phyloP scores from a whole-genome alignment of 2,329 filamentous ascomycete genomes.

The Boeremia lycopersici region DNA sequence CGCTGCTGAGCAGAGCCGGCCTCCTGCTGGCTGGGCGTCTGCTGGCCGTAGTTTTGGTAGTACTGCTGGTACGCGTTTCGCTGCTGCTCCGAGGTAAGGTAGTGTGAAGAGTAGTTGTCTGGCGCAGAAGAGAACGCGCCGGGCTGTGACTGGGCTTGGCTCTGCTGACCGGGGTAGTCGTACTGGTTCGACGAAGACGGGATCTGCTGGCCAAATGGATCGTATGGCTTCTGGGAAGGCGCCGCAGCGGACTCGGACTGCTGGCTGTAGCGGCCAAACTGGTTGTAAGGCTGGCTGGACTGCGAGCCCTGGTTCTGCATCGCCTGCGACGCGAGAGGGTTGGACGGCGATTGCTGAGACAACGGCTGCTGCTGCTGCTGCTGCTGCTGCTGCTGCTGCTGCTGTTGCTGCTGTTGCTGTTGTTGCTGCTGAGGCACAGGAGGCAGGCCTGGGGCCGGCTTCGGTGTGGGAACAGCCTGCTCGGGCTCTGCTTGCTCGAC shows the following conservation, averaged over 20 bases:
- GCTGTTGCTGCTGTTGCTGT: neutral
- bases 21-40: conserved; percentile 69
- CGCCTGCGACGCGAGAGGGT: conserved; percentile 59
- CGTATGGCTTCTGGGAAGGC: conserved; percentile 79
- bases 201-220: conserved; percentile 81
- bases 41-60: conserved; percentile 61
- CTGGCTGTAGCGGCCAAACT: conserved; percentile 74
- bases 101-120: conserved; percentile 73
- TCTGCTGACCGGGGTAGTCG: conserved; percentile 56
- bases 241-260: conserved; percentile 64
- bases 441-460: conserved; percentile 66
- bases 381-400: conserved; percentile 49
- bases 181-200: conserved; percentile 54
- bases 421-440: conserved; percentile 56
- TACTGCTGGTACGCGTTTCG: conserved; percentile 75
- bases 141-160: conserved; percentile 65
- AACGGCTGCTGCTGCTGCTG: conserved; percentile 52
- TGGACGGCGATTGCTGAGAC: conserved; percentile 51
- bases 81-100: conserved; percentile 79
- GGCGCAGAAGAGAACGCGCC: conserved; percentile 75
- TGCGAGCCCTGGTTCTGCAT: conserved; percentile 58
- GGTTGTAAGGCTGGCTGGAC: conserved; percentile 58
- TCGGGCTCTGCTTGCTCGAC: conserved; percentile 49
- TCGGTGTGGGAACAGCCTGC: conserved; percentile 56
- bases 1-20: conserved; percentile 74